Evolutionary conservation across 2,329 filamentous ascomycete genomes (phyloP).

Genomic region (Penicillium rolfsii): DNA sequence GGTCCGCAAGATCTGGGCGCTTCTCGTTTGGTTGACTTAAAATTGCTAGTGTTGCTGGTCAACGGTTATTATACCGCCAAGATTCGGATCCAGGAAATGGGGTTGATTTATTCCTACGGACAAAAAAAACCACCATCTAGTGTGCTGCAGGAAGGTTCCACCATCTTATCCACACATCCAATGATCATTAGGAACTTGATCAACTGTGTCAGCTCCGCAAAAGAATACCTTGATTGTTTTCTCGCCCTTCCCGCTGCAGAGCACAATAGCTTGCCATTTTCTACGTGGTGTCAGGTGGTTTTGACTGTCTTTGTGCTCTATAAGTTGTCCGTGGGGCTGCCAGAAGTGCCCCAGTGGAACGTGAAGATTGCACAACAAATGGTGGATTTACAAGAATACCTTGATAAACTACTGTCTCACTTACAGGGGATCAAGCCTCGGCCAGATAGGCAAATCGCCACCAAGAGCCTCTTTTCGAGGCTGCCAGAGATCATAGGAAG

Average conservation of each 20-base stretch:
- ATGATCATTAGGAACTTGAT: background rate
- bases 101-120: background rate
- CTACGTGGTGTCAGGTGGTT: slow-evolving; percentile 21
- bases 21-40: background rate
- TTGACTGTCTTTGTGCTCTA: slow-evolving; percentile 21
- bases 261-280: slow-evolving; percentile 16
- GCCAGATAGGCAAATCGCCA: slow-evolving; percentile 16
- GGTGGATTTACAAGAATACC: background rate
- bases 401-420: background rate
- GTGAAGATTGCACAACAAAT: background rate
- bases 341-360: background rate
- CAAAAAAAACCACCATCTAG: background rate
- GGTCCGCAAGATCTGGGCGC: background rate
- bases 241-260: slow-evolving; percentile 7
- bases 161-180: background rate
- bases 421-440: slow-evolving; percentile 9
- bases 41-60: background rate
- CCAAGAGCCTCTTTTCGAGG: slow-evolving; percentile 23
- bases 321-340: slow-evolving; percentile 9
- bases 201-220: background rate
- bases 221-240: background rate
- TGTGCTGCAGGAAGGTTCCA: background rate
- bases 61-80: background rate
- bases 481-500: slow-evolving; percentile 21
- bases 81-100: background rate